These are phyloP conservation scores for Leccinum imitatum DNA, from an alignment of 768 basidiomycete genomes.

Conservation along the genomic window DNA sequence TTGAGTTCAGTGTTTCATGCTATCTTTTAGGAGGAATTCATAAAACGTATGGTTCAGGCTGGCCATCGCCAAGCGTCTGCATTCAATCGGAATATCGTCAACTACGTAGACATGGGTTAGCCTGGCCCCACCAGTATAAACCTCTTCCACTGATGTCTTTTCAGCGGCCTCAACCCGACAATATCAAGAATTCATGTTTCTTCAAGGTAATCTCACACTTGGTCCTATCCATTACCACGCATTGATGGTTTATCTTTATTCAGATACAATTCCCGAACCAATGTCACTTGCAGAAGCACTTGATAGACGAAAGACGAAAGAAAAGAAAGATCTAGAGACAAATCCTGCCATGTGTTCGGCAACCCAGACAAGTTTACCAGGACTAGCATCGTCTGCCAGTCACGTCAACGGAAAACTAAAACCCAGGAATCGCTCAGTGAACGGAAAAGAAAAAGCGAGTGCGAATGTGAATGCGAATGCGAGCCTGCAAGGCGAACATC, in stretches of 20 bases:
- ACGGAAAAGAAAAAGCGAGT: conserved; percentile 33
- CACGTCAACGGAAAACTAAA: conserved; percentile 38
- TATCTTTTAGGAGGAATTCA: conserved; percentile 72
- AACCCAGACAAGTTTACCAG: conserved; percentile 28
- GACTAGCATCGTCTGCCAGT: conserved; percentile 18
- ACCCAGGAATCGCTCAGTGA: conserved; percentile 38
- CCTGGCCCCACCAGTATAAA: conserved; percentile 7
- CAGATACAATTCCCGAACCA: conserved; percentile 69
- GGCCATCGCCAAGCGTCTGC: conserved; percentile 64
- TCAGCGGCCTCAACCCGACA: conserved; percentile 58
- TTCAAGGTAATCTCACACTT: conserved; percentile 48
- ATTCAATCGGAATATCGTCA: conserved; percentile 56
- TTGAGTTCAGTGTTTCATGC: conserved; percentile 13
- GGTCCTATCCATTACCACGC: not conserved
- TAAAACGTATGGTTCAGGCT: conserved; percentile 70
- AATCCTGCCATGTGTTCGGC: conserved; percentile 51
- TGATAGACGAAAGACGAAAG: conserved; percentile 48
- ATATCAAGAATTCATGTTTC: conserved; percentile 70
- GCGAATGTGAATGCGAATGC: conserved; percentile 37
- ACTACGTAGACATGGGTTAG: conserved; percentile 77
- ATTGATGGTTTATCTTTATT: conserved; percentile 6
- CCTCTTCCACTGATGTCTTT: conserved; percentile 9
- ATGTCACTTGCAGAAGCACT: conserved; percentile 62
- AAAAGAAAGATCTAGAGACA: conserved; percentile 56
- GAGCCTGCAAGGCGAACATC: conserved; percentile 26